Evolutionary conservation across 176 grass and related monocot genomes (phyloP), one percentile per base, ranked within the genome.

Genomic region (Carex pumila): DNA sequence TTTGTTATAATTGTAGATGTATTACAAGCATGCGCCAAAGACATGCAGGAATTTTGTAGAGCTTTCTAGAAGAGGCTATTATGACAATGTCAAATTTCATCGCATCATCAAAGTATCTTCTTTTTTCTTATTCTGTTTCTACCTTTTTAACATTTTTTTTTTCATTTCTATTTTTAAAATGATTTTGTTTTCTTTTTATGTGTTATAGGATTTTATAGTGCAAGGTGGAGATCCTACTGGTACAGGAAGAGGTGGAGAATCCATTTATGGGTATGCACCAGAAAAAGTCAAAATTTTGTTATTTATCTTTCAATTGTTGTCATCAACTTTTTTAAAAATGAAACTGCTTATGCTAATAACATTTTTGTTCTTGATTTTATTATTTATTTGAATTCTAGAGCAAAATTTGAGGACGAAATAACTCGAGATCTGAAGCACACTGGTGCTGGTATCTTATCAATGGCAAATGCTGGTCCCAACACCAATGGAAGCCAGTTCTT

Each of bases 401-500:
- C 86, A 22, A 95, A 98, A 73, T 98, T 98, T 88, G 92, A 98
- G 80, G 95, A 98, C 66, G 92, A 95, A 81, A 93, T 98, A 78
- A 94, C 61, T 78, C 19, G 92, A 29, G 95, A 98, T 36, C 62
- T 98, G 65, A 98, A 95, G 89, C 95, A 98, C 87, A 98, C 95
- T 14, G 95, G 95, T 13, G 92, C 95, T 74, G 95, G 95, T 3
- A 92, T 98, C 78, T 15, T 98, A 71, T 95, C 95, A 65, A 98
- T 98, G 95, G 95, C 92, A 14, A 98, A 98, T 18, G 92, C 92
- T 77, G 95, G 95, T 56, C 89, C 95, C 80, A 93, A 98, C 63
- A 95, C 95, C 18, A 98, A 98, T 25, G 95, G 95, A 57, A 98
- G 95, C 83, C 95, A 94, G 70, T 98, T 98, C 86, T 98, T 95